Evolutionary conservation across 2,329 filamentous ascomycete species (phyloP), one percentile per base, ranked within the genome.

Genomic region (Colletotrichum acutatum): DNA sequence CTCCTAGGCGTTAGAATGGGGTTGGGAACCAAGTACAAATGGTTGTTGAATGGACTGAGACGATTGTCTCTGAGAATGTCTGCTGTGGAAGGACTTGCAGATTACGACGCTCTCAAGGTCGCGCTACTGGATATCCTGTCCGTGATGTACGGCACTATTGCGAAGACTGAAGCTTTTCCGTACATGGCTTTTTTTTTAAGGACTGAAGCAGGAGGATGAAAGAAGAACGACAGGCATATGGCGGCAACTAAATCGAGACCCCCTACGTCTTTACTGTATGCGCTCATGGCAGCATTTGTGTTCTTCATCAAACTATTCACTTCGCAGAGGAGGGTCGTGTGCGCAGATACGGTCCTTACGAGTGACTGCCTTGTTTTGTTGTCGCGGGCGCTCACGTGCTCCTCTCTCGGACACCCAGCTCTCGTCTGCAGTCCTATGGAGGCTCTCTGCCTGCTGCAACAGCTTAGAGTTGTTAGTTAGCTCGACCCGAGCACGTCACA

Each of bases 1-100:
- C 66, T 71, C 56, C 61, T 65, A 52, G 71, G 66, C 60, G 66
- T 73, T 70, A 61, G 56, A 66, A 66, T 30, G 42, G 66, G 71
- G 56, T 32, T 32, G 66, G 56, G 58, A 70, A 71, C 67, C 66
- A 73, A 70, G 34, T 60, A 73, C 60, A 65, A 71, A 26, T 49
- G 66, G 61, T 60, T 70, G 58, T 65, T 66, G 66, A 64, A 63
- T 52, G 66, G 46, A 71, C 42, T n/a, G 56, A 30, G 54, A 66
- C 49, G 32, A 26, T n/a, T 54, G 66, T 62, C 30, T 53, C 42
- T 37, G 54, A 66, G 60, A 56, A 71, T 60, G 54, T 71, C 22
- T 70, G 34, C 37, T 52, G 56, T 34, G 58, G 49, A 65, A 26
- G 66, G 16, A 26, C 26, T 30, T 42, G 54, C 49, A 49, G 49